Percentiles rank a stretch among this genome's conserved stretches.
These are phyloP conservation scores for Alternaria ethzedia DNA, from an alignment of 2,329 filamentous ascomycete species.

Conservation along the genomic window DNA sequence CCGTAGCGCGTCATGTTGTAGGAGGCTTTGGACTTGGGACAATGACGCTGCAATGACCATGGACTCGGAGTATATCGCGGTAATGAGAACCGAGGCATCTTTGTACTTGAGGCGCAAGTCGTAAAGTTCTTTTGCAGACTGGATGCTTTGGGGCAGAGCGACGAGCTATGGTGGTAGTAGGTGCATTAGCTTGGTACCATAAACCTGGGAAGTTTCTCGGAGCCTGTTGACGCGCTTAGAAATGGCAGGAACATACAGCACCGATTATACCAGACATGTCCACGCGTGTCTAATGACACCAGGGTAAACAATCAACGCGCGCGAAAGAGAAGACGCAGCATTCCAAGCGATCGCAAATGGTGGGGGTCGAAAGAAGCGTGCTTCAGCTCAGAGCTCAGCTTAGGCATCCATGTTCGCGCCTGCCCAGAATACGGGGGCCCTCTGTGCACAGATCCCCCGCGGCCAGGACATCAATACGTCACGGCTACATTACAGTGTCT, in stretches of 20 bases:
- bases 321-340: not conserved
- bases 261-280: conserved; percentile 11
- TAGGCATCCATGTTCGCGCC: not conserved
- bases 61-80: conserved; percentile 43
- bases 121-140: conserved; percentile 40
- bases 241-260: conserved; percentile 9
- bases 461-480: not conserved
- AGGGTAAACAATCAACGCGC: not conserved
- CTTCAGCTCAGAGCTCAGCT: not conserved
- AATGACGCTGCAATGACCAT: conserved; percentile 43
- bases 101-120: conserved; percentile 38
- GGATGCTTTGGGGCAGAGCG: conserved; percentile 34
- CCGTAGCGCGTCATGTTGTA: conserved; percentile 35
- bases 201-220: not conserved
- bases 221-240: not conserved
- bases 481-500: not conserved
- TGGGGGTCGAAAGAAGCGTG: not conserved
- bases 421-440: not conserved
- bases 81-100: conserved; percentile 40
- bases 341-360: not conserved
- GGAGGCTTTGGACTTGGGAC: conserved; percentile 38
- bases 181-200: conserved; percentile 7
- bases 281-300: not conserved
- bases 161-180: conserved; percentile 18
- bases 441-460: conserved; percentile 12